A percentile compares a stretch with the other conserved stretches of the same genome.
These are phyloP conservation scores for Monosporascus sp. DNA, from an alignment of 2,329 filamentous ascomycete species.

Conservation along the genomic window DNA sequence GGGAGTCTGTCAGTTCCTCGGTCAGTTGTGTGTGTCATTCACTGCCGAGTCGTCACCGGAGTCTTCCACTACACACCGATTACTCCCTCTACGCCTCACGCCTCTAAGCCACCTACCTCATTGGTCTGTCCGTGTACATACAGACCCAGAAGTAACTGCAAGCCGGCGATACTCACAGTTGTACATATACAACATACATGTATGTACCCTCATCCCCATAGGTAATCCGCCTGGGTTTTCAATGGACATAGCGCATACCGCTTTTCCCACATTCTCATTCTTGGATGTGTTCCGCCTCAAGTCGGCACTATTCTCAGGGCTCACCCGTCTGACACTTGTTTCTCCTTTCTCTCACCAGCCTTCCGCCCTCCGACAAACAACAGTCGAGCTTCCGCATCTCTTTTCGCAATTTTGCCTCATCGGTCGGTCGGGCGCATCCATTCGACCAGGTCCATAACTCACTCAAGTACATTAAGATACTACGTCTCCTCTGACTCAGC, in stretches of 20 bases:
- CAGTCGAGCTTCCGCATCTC: not conserved
- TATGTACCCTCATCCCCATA: too few species aligned
- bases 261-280: not conserved
- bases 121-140: too few species aligned
- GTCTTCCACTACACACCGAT: too few species aligned
- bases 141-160: too few species aligned
- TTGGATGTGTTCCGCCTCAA: not conserved
- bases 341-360: not conserved
- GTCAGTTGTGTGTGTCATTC: too few species aligned
- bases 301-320: not conserved
- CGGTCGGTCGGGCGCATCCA: not conserved
- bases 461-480: not conserved
- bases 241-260: not conserved
- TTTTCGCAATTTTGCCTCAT: not conserved
- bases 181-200: too few species aligned
- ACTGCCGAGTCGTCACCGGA: too few species aligned
- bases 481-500: constrained; percentile 10
- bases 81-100: too few species aligned
- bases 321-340: not conserved
- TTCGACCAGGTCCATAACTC: not conserved
- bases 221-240: too few species aligned
- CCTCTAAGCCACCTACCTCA: too few species aligned
- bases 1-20: too few species aligned
- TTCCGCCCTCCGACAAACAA: not conserved
- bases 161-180: too few species aligned